Evolutionary conservation across 164 flowering plant genomes (phyloP).

Genomic region (Vitis rupestris): DNA sequence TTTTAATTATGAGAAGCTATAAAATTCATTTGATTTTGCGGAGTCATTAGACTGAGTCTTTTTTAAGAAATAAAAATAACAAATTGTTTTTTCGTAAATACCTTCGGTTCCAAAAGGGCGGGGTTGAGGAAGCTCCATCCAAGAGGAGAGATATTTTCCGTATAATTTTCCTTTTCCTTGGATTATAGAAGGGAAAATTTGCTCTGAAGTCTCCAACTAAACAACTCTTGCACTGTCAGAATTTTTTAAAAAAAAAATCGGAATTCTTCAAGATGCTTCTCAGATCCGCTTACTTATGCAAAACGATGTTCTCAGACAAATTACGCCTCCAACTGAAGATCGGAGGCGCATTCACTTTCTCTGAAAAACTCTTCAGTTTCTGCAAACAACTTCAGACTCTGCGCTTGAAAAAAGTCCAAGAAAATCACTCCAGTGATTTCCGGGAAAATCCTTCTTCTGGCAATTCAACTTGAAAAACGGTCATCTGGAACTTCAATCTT

Average conservation of each 20-base stretch:
- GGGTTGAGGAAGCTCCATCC: slow-evolving; percentile 84
- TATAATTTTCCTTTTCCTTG: no score
- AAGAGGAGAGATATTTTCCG: neutral
- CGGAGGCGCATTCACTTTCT: slow-evolving; percentile 38
- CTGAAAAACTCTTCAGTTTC: neutral
- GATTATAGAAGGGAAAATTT: no score
- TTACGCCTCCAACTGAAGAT: slow-evolving; percentile 36
- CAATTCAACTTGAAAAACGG: neutral
- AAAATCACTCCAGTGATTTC: neutral
- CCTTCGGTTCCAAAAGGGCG: slow-evolving; percentile 68
- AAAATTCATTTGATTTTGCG: no score
- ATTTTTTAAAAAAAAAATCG: neutral
- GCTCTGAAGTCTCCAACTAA: no score
- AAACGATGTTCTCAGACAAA: neutral
- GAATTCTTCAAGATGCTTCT: neutral
- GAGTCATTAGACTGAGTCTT: no score
- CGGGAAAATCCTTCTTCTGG: neutral
- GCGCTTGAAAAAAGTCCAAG: neutral
- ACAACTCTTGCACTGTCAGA: no score
- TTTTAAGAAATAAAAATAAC: no score
- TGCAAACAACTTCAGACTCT: neutral
- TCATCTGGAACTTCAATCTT: neutral
- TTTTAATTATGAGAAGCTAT: no score
- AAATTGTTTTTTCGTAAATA: slow-evolving; percentile 15
- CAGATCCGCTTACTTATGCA: slow-evolving; percentile 16